These are phyloP conservation scores for Gnaphalium uliginosum DNA, from an alignment of 129 eudicot genomes.

Conservation along the genomic window DNA sequence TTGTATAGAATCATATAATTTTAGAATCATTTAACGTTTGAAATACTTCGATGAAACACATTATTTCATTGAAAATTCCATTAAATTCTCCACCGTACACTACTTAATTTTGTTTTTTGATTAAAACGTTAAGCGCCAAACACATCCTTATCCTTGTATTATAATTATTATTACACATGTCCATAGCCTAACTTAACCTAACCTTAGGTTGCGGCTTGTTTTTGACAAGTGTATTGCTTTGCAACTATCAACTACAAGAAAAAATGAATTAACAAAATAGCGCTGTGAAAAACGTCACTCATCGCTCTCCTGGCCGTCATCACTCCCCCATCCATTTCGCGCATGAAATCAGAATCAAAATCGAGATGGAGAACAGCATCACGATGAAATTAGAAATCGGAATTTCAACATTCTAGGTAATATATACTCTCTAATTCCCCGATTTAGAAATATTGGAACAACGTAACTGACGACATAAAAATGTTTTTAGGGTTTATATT, in stretches of 20 bases:
- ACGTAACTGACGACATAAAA: not conserved
- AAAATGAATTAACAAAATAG: not conserved
- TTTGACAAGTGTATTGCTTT: not conserved
- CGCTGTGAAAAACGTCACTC: not conserved
- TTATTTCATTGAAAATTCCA: no score
- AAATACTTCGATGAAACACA: no score
- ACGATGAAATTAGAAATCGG: not conserved
- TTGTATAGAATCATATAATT: no score
- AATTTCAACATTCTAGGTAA: conserved; percentile 19
- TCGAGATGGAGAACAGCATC: conserved; percentile 3
- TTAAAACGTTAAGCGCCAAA: no score
- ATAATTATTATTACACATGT: no score
- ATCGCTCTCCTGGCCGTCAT: not conserved
- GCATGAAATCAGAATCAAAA: not conserved
- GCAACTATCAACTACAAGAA: not conserved
- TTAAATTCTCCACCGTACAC: no score
- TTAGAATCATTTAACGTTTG: no score
- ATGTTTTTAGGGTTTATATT: not conserved
- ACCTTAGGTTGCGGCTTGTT: not conserved
- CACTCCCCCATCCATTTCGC: not conserved
- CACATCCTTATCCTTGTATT: no score
- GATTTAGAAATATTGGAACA: not conserved
- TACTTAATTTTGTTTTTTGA: no score
- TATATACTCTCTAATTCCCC: not conserved
- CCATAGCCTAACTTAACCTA: not conserved